Base-by-base conservation (phyloP, 768 basidiomycete species). In the Trametes gibbosa region DNA sequence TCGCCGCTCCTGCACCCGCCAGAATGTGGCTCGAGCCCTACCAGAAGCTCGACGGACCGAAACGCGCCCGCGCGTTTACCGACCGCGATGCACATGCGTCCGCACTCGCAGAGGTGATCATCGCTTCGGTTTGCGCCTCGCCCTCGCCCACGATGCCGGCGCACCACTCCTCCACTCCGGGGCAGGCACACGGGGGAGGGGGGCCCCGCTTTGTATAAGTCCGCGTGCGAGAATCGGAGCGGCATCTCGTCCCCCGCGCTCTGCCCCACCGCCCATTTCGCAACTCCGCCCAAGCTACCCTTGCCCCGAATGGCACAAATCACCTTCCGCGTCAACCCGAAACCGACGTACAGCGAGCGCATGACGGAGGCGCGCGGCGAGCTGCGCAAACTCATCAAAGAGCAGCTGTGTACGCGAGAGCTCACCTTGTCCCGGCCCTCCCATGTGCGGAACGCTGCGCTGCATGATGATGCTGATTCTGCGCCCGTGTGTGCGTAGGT, bases 351-450 rank as follows among this genome's bases (percentile, higher is more conserved):
- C 53, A 70, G 67, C 57, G 69, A 70, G 61, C 62, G 68, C 39
- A 70, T 70, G 69, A 67, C 69, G 9, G 68, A 70, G 46, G 68
- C 69, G 17, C 65, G 69, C 40, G 54, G 53, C 27, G 68, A 67
- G 51, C 63, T 70, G 19, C 68, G 69, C 24, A 64, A 57, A n/a
- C 62, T 70, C 42, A 67, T 70, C 49, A 65, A 63, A 43, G 67
- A 67, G 43, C 63, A 66, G n/a, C 65, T 70, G 27, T 32, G 29
- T 32, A 32, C 65, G 69, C 64, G 57, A 48, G 67, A 64, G 16
- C 50, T 34, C 50, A n/a, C 49, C 56, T 21, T n/a, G n/a, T n/a
- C n/a, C n/a, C n/a, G n/a, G n/a, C n/a, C n/a, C n/a, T n/a, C n/a
- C n/a, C n/a, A n/a, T n/a, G n/a, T n/a, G n/a, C n/a, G n/a, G n/a